phyloP scores from a whole-genome alignment of 306 rosid species.

The Prunus kanzakura region DNA sequence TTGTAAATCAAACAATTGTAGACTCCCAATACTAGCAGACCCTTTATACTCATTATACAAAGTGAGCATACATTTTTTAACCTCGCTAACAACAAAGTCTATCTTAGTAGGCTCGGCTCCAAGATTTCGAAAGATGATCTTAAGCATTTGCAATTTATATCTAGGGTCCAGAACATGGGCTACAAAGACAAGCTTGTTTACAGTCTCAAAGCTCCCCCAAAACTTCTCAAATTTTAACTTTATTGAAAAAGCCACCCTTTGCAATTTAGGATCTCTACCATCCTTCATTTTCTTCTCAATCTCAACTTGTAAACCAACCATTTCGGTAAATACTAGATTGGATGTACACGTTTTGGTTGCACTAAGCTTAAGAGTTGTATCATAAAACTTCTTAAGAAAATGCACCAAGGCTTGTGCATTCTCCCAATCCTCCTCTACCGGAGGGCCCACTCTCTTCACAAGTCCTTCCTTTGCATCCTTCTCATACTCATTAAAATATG shows the following conservation, averaged over 20 bases:
- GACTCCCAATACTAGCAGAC: neutral
- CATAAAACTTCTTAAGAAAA: neutral
- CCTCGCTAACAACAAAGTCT: neutral
- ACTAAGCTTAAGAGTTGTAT: neutral
- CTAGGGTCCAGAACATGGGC: neutral
- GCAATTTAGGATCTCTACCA: neutral
- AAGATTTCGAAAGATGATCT: neutral
- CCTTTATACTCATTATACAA: neutral
- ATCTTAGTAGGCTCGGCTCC: neutral
- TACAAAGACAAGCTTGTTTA: neutral
- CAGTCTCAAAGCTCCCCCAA: neutral
- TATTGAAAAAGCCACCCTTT: neutral
- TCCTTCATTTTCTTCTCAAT: neutral
- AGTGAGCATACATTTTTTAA: neutral
- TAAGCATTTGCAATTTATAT: neutral
- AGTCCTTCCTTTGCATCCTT: neutral
- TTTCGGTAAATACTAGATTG: too few species aligned
- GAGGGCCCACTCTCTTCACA: neutral
- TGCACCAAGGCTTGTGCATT: neutral
- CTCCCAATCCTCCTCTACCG: neutral
- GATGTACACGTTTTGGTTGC: neutral
- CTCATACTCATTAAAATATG: neutral
- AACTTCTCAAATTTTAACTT: neutral
- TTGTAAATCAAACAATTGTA: neutral
- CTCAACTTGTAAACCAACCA: neutral